A percentile compares a stretch with the other conserved stretches of the same genome.
These are phyloP conservation scores for Trichoderma sp. DNA, from an alignment of 2,329 filamentous ascomycete genomes.

Conservation along the genomic window DNA sequence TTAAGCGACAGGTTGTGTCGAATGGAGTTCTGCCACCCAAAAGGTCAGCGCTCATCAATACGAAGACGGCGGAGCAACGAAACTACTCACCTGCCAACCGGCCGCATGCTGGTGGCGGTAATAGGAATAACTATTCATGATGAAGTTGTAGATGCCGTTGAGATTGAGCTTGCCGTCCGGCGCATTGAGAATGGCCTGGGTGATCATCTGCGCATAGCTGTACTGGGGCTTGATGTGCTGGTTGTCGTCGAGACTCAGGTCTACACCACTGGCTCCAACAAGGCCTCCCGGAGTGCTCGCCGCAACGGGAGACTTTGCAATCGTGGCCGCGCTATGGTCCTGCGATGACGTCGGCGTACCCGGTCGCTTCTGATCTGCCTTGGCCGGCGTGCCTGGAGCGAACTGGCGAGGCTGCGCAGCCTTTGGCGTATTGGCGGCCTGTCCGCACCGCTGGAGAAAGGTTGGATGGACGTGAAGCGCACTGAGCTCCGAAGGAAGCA, in stretches of 20 bases:
- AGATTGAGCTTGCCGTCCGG: constrained; percentile 85
- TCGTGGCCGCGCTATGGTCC: constrained; percentile 24
- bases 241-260: constrained; percentile 77
- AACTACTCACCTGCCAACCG: constrained; percentile 78
- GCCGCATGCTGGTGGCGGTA: constrained; percentile 74
- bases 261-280: constrained; percentile 54
- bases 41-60: background rate
- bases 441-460: constrained; percentile 66
- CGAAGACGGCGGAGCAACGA: background rate
- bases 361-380: constrained; percentile 57
- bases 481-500: constrained; percentile 71
- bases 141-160: constrained; percentile 90
- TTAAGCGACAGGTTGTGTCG: constrained; percentile 94
- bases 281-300: constrained; percentile 37
- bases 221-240: constrained; percentile 92
- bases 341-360: constrained; percentile 56
- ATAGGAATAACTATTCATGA: constrained; percentile 87
- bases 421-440: constrained; percentile 37
- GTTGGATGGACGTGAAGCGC: constrained; percentile 64
- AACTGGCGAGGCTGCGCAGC: constrained; percentile 34
- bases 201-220: constrained; percentile 96
- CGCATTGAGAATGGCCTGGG: constrained; percentile 87
- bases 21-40: constrained; percentile 72
- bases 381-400: constrained; percentile 56
- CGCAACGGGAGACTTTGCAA: constrained; percentile 33